Evolutionary conservation across 148 eudicot species (phyloP), one percentile per base, ranked within the genome.

Genomic region (Vaccinium myrtillus): DNA sequence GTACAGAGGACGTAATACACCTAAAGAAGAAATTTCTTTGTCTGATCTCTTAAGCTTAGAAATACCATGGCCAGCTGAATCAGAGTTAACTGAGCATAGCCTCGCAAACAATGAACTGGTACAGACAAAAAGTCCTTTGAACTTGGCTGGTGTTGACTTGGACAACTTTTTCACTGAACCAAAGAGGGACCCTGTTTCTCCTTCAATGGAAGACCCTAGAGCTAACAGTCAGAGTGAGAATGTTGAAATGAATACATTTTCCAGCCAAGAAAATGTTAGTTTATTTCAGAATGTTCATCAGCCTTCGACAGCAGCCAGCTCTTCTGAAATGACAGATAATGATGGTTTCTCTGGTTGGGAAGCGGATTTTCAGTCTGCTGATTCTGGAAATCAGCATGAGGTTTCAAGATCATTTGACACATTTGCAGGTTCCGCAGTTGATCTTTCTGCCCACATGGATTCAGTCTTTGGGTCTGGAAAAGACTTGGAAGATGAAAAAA

Each of bases 281-380:
- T 89, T 89, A 43, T 90, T 90, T 77, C 89, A 89, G 55, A 87
- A 86, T 75, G 81, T 82, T 58, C 77, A 81, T 58, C 85, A 90
- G 63, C 84, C 86, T 75, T 88, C 46, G 56, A 51, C 85, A 82
- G 89, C 75, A 86, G 79, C 48, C 36, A 87, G 82, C 51, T 84
- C 92, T 81, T 77, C 79, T 84, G 91, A 77, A 83, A 81, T 58
- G 69, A 79, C 86, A 74, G 81, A 78, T 67, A 79, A 78, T 27
- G 87, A 86, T 67, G 86, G 88, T 36, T 89, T 87, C 21, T 91
- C 98, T 86, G 93, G 88, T 84, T 97, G 99, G 99, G 89, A 91
- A 80, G 96, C 96, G 15, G 98, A 95, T 86, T 97, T 97, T 88
- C 98, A 93, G 77, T 88, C 91, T 83, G 89, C 94, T 75, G 83